A percentile compares a stretch with the other conserved stretches of the same genome.
Conservation (phyloP, 495 filamentous ascomycete species). For the Penicilliopsis zonata region DNA sequence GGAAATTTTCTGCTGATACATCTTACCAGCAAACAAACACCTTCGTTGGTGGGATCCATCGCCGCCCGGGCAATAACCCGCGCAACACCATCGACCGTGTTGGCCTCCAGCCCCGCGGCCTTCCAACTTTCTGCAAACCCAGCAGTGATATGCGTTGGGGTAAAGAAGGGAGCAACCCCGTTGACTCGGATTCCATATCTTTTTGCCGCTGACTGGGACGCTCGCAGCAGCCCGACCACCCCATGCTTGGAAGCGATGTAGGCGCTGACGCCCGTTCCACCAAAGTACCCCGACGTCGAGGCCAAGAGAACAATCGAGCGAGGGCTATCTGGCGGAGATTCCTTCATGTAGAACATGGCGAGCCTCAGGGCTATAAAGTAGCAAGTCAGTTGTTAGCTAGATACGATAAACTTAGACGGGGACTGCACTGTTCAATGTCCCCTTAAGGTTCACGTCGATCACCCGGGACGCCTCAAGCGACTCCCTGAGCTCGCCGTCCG, state of each 20-base stretch:
- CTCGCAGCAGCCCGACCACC: constrained; percentile 15
- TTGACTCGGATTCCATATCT: constrained; percentile 12
- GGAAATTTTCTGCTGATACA: too few species aligned
- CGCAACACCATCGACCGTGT: constrained; percentile 15
- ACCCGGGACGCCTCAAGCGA: constrained; percentile 10
- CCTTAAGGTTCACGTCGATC: constrained; percentile 24
- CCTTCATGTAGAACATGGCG: constrained; percentile 10
- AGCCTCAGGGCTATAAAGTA: constrained; percentile 9
- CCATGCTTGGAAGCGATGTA: constrained; percentile 24
- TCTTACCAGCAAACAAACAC: too few species aligned
- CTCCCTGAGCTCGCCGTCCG: constrained; percentile 10
- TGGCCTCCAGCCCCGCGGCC: constrained; percentile 9
- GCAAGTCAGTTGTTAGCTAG: not conserved
- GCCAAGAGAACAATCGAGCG: constrained; percentile 16
- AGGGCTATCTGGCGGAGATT: not conserved
- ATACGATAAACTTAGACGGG: not conserved
- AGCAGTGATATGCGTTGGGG: constrained; percentile 14
- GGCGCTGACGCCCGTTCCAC: constrained; percentile 14
- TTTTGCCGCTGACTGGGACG: constrained; percentile 9
- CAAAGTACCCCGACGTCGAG: constrained; percentile 21
- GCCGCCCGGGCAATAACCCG: constrained; percentile 9
- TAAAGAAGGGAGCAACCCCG: constrained; percentile 19
- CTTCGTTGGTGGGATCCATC: constrained; percentile 4
- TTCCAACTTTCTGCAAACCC: constrained; percentile 12
- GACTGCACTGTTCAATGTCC: constrained; percentile 19